A percentile compares a stretch with the other conserved stretches of the same genome.
Conservation (phyloP, 2,329 filamentous ascomycete genomes). For the Exophiala sideris region DNA sequence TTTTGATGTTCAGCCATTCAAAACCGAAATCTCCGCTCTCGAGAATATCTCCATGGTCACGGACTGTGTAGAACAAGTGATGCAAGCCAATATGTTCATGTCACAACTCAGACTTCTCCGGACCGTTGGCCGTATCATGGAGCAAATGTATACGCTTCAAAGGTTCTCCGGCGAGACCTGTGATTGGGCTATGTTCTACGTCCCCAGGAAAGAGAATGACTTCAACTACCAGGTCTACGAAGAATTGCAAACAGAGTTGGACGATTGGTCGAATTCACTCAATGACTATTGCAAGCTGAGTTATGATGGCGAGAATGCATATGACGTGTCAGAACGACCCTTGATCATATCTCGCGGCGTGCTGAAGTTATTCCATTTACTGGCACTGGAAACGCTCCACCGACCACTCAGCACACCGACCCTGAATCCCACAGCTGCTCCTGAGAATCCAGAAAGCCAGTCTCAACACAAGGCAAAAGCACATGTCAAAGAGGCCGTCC, state of each 20-base stretch:
- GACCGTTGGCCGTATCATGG: constrained; percentile 3
- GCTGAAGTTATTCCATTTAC: constrained; percentile 4
- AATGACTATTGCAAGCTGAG: constrained; percentile 3
- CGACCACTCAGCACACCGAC: not conserved
- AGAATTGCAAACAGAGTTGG: not conserved
- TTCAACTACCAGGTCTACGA: not conserved
- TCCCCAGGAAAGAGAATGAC: constrained; percentile 2
- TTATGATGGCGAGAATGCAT: constrained; percentile 4
- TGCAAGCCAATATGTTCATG: constrained; percentile 14
- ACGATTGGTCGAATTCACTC: constrained; percentile 1
- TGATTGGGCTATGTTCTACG: constrained; percentile 9
- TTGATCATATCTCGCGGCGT: not conserved
- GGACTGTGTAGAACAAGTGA: constrained; percentile 5
- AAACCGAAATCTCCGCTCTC: not conserved
- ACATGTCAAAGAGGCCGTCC: not conserved
- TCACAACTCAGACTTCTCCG: constrained; percentile 2
- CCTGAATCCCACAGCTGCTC: not conserved
- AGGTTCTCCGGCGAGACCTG: not conserved
- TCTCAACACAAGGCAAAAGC: not conserved
- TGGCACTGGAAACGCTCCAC: constrained; percentile 1
- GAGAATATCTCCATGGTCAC: not conserved
- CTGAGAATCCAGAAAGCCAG: not conserved
- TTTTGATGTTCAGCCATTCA: constrained; percentile 4
- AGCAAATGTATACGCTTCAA: constrained; percentile 1
- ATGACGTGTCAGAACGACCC: not conserved